A percentile compares a stretch with the other conserved stretches of the same genome.
Evolutionary conservation across 192 early-diverging fungal species (phyloP).

Genomic region (Entophlyctis luteolus): DNA sequence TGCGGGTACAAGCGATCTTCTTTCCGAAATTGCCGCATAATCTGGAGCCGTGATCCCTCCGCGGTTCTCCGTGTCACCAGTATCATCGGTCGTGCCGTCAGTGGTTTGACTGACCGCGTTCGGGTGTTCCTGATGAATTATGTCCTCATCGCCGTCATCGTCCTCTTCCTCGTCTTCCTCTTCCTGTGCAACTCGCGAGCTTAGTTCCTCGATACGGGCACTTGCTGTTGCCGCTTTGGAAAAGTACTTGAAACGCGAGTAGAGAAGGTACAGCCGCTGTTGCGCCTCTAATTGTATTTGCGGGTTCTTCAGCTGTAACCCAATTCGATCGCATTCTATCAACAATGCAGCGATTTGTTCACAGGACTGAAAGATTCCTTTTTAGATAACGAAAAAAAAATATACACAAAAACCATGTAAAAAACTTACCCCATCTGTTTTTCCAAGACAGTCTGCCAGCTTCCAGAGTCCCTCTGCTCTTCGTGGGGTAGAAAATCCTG

Average conservation of each 20-base stretch:
- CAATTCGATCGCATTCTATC: constrained; percentile 21
- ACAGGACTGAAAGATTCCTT: not conserved
- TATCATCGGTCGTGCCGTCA: no score
- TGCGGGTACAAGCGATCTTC: no score
- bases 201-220: not conserved
- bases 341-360: not conserved
- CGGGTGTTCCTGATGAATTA: not conserved
- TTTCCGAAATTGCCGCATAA: no score
- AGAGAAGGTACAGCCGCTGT: not conserved
- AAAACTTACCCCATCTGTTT: not conserved
- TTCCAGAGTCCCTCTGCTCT: constrained; percentile 16
- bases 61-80: no score
- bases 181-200: not conserved
- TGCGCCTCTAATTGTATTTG: constrained; percentile 9
- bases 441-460: not conserved
- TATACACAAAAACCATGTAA: not conserved
- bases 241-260: constrained; percentile 5
- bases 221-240: not conserved
- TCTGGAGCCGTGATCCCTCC: no score
- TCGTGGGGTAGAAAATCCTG: not conserved
- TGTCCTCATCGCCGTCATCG: not conserved
- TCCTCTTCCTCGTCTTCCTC: constrained; percentile 17
- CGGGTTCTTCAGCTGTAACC: constrained; percentile 2
- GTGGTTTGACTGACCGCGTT: no score
- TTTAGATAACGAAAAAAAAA: not conserved